phyloP scores from a whole-genome alignment of 768 basidiomycete genomes.

The Trametes elegans region DNA sequence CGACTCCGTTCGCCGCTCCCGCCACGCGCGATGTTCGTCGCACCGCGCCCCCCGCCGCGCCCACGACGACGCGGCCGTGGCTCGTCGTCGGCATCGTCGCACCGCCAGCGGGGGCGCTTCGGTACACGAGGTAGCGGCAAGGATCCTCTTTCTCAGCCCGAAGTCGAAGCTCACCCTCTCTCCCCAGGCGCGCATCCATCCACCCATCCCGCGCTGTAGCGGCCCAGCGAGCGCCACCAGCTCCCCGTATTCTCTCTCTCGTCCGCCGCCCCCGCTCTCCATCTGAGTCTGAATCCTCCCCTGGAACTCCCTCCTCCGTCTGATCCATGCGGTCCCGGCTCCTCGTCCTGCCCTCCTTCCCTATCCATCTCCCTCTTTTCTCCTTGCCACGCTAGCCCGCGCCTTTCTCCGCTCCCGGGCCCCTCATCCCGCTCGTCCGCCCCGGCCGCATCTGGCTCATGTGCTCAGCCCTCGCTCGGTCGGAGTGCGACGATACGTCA shows the following conservation, averaged over 20 bases:
- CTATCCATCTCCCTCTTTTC: background rate
- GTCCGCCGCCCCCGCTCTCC: background rate
- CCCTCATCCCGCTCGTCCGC: background rate
- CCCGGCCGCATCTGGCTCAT: background rate
- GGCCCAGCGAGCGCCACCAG: background rate
- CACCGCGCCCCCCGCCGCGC: too few species aligned
- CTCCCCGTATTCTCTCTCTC: background rate
- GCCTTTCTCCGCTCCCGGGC: constrained; percentile 11
- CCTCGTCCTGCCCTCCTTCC: background rate
- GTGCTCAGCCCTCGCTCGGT: background rate
- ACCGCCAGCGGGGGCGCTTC: constrained; percentile 3
- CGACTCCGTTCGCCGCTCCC: too few species aligned
- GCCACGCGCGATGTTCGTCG: too few species aligned
- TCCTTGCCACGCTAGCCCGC: background rate
- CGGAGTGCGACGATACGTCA: constrained; percentile 3
- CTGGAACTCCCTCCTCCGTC: background rate
- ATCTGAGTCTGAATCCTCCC: background rate
- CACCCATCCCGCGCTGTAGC: background rate
- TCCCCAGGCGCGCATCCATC: background rate
- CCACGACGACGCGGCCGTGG: background rate
- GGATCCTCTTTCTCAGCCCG: constrained; percentile 18
- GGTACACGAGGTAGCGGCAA: constrained; percentile 13
- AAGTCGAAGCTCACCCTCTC: constrained; percentile 8
- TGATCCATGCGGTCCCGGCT: constrained; percentile 20
- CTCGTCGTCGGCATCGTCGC: background rate